phyloP scores from a whole-genome alignment of 208 protist species.

The Leishmania lainsoni region DNA sequence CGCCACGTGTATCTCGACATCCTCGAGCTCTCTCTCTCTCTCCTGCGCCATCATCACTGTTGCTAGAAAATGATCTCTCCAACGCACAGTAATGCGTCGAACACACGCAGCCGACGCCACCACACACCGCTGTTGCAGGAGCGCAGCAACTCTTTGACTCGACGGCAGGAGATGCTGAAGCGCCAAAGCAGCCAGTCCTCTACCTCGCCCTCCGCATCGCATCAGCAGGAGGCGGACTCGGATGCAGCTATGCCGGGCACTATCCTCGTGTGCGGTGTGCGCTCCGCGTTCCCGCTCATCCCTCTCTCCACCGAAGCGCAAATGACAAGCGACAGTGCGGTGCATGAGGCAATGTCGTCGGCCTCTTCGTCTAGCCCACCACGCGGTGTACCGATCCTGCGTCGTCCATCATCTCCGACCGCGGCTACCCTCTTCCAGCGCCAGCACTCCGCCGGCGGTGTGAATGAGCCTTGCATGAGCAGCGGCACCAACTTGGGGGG shows the following conservation, averaged over 20 bases:
- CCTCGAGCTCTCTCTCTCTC: neutral
- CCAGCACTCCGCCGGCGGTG: neutral
- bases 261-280: constrained; percentile 19
- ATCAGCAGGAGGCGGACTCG: neutral
- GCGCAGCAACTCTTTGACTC: constrained; percentile 21
- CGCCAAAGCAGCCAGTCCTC: constrained; percentile 5
- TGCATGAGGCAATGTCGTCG: neutral
- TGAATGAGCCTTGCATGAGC: neutral
- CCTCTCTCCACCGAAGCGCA: neutral
- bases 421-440: constrained; percentile 2
- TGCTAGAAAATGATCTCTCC: constrained; percentile 2
- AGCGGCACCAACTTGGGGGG: neutral
- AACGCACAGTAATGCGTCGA: constrained; percentile 10
- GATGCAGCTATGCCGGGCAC: neutral
- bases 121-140: constrained; percentile 25
- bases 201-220: neutral
- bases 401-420: neutral
- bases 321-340: constrained; percentile 5
- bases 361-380: neutral
- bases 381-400: neutral
- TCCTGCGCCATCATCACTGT: neutral
- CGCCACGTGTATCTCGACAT: neutral
- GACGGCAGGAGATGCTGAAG: constrained; percentile 22
- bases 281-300: constrained; percentile 21
- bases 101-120: constrained; percentile 13